Evolutionary conservation across 179 eudicot species (phyloP).

Genomic region (Silene vulgaris): DNA sequence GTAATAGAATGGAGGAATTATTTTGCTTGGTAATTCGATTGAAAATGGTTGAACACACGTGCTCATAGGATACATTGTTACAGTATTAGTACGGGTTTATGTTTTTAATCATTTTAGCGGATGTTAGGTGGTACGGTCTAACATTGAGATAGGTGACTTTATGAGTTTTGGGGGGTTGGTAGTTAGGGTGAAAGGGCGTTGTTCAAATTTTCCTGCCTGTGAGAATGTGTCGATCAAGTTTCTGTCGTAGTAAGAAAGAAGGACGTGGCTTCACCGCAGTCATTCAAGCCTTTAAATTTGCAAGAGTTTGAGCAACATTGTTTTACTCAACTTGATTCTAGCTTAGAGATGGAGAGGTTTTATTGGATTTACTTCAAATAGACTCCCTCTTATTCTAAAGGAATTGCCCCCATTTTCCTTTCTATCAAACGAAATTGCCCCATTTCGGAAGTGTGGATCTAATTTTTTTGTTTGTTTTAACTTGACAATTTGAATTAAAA

Average conservation of each 20-base stretch:
- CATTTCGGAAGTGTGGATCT: no score
- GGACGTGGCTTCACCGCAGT: not conserved
- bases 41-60: not conserved
- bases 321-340: not conserved
- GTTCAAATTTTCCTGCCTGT: not conserved
- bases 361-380: not conserved
- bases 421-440: not conserved
- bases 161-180: not conserved
- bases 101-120: not conserved
- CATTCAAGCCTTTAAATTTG: not conserved
- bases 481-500: not conserved
- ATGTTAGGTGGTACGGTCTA: not conserved
- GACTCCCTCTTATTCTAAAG: not conserved
- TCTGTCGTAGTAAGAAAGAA: not conserved
- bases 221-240: not conserved
- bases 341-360: not conserved
- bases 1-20: not conserved
- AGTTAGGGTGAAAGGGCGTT: not conserved
- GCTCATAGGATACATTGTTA: not conserved
- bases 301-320: not conserved
- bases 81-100: not conserved
- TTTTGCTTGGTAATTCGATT: not conserved
- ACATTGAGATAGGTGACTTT: not conserved
- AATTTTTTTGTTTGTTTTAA: no score
- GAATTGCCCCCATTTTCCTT: not conserved